Conservation (phyloP, 1,284 basidiomycete species). For the Pyrrhoderma lamaoense region DNA sequence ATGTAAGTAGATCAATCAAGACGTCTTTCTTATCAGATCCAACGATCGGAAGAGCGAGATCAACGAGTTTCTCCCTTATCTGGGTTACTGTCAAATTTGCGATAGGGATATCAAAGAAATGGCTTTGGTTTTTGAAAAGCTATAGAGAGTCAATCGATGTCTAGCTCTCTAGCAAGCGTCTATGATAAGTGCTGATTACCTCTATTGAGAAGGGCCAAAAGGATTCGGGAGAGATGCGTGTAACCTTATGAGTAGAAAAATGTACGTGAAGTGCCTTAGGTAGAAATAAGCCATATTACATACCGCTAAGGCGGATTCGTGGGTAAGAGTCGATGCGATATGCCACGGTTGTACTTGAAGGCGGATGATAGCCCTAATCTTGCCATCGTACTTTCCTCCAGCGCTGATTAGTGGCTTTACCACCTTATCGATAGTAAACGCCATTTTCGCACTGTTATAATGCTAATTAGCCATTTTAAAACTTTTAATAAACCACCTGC, state of each 20-base stretch:
- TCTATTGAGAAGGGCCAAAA: conserved; percentile 73
- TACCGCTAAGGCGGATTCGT: conserved; percentile 81
- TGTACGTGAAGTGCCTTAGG: neutral
- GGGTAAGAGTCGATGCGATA: conserved; percentile 61
- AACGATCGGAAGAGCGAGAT: conserved; percentile 46
- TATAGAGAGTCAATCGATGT: conserved; percentile 28
- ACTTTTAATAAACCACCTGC: conserved; percentile 16
- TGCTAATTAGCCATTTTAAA: conserved; percentile 18
- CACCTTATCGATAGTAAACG: conserved; percentile 49
- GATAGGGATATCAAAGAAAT: conserved; percentile 74
- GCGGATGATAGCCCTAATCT: conserved; percentile 74
- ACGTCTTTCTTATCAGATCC: conserved; percentile 38
- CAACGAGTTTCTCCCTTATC: conserved; percentile 69
- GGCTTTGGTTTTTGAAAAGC: conserved; percentile 70
- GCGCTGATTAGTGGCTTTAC: conserved; percentile 51
- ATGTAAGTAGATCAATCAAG: conserved; percentile 57
- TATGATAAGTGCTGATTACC: conserved; percentile 41
- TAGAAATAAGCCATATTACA: conserved; percentile 21
- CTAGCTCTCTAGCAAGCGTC: too few relatives aligned
- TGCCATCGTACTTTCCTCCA: conserved; percentile 66
- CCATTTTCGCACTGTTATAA: conserved; percentile 49
- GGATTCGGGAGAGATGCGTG: conserved; percentile 59
- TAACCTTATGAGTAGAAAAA: conserved; percentile 35
- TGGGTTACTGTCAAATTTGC: conserved; percentile 65
- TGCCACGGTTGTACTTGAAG: conserved; percentile 86